Evolutionary conservation across 345 rosid genomes (phyloP).

Genomic region (Camelina hispida): DNA sequence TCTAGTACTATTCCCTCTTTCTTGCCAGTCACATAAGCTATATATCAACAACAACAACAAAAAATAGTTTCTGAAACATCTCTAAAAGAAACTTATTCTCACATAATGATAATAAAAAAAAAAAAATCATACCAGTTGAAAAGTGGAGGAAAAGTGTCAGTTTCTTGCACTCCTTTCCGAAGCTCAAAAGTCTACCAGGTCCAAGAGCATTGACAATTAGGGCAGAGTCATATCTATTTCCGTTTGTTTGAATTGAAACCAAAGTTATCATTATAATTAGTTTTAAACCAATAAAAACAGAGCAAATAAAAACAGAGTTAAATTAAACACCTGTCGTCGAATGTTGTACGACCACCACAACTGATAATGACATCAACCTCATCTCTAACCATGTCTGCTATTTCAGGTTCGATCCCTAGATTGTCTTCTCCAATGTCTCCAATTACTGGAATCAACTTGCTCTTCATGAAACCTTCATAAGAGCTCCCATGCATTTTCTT

Average conservation of each 20-base stretch:
- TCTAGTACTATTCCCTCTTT: constrained; percentile 51
- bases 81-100: constrained; percentile 29
- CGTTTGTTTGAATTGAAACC: constrained; percentile 9
- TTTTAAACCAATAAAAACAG: neutral
- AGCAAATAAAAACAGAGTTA: neutral
- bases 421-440: constrained; percentile 40
- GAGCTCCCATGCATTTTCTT: constrained; percentile 38
- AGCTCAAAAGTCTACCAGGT: constrained; percentile 49
- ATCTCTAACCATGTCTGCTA: constrained; percentile 41
- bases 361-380: constrained; percentile 67
- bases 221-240: constrained; percentile 54
- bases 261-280: neutral
- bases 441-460: constrained; percentile 49
- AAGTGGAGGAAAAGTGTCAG: constrained; percentile 54
- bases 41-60: neutral
- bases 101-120: neutral
- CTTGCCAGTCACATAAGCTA: constrained; percentile 72
- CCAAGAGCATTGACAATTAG: constrained; percentile 57
- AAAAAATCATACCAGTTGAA: constrained; percentile 62
- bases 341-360: constrained; percentile 67
- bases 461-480: constrained; percentile 41
- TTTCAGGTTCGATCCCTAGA: constrained; percentile 30
- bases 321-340: constrained; percentile 38
- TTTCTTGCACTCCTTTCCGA: constrained; percentile 52
- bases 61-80: neutral